A percentile compares a stretch with the other conserved stretches of the same genome.
These are phyloP conservation scores for Avena eriantha DNA, from an alignment of 176 grass and related monocot genomes.

Conservation along the genomic window DNA sequence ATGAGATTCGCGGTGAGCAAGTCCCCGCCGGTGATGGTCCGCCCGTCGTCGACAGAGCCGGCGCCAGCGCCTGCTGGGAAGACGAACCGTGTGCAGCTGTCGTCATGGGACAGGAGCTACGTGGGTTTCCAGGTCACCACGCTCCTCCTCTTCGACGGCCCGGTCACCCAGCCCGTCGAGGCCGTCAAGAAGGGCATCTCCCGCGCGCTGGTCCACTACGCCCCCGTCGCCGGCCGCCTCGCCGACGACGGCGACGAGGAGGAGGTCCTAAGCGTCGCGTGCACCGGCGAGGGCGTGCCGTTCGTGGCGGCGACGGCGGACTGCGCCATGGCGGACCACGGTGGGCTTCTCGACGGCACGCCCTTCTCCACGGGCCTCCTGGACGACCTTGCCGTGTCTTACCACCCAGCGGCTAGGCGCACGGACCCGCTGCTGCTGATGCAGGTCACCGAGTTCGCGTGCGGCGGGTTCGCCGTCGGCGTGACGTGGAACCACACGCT, in stretches of 20 bases:
- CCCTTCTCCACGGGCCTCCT: background rate
- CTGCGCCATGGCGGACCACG: background rate
- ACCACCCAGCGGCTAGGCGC: background rate
- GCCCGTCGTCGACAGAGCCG: background rate
- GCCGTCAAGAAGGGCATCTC: slow-evolving; percentile 31
- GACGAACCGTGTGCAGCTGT: background rate
- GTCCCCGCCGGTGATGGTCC: slow-evolving; percentile 26
- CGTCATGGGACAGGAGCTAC: slow-evolving; percentile 14
- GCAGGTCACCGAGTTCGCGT: slow-evolving; percentile 43
- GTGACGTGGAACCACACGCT: slow-evolving; percentile 44
- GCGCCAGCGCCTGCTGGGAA: background rate
- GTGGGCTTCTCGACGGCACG: background rate
- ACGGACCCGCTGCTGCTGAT: slow-evolving; percentile 28
- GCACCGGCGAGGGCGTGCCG: background rate
- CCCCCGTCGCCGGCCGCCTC: slow-evolving; percentile 45
- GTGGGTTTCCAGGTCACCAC: slow-evolving; percentile 20
- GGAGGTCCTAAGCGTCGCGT: background rate
- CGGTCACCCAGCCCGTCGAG: slow-evolving; percentile 2
- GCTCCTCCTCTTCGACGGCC: slow-evolving; percentile 37
- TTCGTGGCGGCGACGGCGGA: background rate
- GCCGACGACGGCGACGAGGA: background rate
- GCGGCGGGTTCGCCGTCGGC: slow-evolving; percentile 40
- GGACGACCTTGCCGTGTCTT: background rate
- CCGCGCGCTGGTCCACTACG: slow-evolving; percentile 46
- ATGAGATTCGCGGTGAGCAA: slow-evolving; percentile 23